Conservation (phyloP, 768 basidiomycete species). For the Termitomyces sp. region DNA sequence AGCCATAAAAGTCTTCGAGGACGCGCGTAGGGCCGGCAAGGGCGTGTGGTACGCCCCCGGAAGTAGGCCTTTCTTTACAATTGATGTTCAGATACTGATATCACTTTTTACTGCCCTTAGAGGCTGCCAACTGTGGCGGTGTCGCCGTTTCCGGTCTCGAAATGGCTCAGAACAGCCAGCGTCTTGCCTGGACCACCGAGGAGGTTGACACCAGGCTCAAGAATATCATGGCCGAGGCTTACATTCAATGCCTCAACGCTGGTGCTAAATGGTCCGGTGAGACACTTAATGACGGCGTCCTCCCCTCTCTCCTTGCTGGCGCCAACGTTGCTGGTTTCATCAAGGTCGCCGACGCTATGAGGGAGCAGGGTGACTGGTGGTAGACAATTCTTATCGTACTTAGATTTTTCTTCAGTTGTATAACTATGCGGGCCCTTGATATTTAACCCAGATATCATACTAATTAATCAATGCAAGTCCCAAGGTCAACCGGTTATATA, state of each 20-base stretch:
- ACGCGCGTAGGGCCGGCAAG: slow-evolving; percentile 42
- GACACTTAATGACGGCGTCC: slow-evolving; percentile 27
- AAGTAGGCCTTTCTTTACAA: slow-evolving; percentile 30
- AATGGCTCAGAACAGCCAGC: slow-evolving; percentile 75
- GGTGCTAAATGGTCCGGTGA: slow-evolving; percentile 54
- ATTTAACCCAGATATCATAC: no score
- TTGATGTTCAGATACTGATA: background rate
- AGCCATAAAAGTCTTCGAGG: slow-evolving; percentile 69
- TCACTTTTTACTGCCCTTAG: slow-evolving; percentile 13
- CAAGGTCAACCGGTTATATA: background rate
- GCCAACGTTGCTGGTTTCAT: slow-evolving; percentile 73
- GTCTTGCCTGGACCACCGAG: slow-evolving; percentile 53
- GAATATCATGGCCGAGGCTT: slow-evolving; percentile 66
- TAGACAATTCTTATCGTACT: no score
- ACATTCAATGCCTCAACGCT: slow-evolving; percentile 48
- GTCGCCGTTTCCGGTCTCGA: slow-evolving; percentile 75
- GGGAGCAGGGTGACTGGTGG: slow-evolving; percentile 52
- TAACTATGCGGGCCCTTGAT: no score
- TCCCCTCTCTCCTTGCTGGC: slow-evolving; percentile 52
- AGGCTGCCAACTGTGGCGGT: slow-evolving; percentile 64
- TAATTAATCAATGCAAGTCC: no score
- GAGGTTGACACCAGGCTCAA: slow-evolving; percentile 68
- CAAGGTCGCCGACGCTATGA: slow-evolving; percentile 69
- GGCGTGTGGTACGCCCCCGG: slow-evolving; percentile 72
- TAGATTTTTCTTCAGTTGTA: no score